phyloP scores from a whole-genome alignment of 192 early-diverging fungal genomes.

The Linnemannia elongata region DNA sequence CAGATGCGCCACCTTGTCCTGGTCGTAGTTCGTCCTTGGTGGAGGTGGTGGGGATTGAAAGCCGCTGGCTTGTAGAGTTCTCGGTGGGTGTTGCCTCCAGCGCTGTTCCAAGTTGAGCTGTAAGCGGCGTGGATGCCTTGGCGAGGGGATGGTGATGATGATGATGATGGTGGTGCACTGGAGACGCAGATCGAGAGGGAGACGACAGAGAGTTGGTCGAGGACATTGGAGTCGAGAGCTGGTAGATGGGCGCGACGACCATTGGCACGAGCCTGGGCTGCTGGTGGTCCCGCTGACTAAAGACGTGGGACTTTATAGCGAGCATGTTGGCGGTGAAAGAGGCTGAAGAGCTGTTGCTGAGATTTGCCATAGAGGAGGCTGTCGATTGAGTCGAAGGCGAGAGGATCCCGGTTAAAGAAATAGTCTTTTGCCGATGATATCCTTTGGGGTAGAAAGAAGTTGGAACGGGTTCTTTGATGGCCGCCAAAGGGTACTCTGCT shows the following conservation, averaged over 20 bases:
- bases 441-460: conserved; percentile 12
- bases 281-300: conserved; percentile 22
- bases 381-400: conserved; percentile 7
- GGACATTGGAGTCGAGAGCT: conserved; percentile 19
- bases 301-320: conserved; percentile 27
- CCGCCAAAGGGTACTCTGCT: neutral
- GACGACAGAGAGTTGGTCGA: conserved; percentile 32
- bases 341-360: conserved; percentile 35
- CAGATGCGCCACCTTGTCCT: neutral
- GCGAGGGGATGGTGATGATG: neutral
- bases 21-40: neutral
- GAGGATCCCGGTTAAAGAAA: neutral
- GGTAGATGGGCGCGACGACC: neutral
- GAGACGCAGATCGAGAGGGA: conserved; percentile 6
- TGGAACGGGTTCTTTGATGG: neutral
- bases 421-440: neutral
- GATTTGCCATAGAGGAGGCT: conserved; percentile 23
- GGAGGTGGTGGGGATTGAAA: neutral
- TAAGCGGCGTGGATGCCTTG: neutral
- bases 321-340: conserved; percentile 33
- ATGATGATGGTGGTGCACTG: neutral
- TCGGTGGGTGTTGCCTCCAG: neutral
- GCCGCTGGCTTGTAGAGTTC: neutral
- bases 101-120: neutral
- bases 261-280: neutral